Evolutionary conservation across 768 basidiomycete species (phyloP), one percentile per base, ranked within the genome.

Genomic region (Trametes maxima): DNA sequence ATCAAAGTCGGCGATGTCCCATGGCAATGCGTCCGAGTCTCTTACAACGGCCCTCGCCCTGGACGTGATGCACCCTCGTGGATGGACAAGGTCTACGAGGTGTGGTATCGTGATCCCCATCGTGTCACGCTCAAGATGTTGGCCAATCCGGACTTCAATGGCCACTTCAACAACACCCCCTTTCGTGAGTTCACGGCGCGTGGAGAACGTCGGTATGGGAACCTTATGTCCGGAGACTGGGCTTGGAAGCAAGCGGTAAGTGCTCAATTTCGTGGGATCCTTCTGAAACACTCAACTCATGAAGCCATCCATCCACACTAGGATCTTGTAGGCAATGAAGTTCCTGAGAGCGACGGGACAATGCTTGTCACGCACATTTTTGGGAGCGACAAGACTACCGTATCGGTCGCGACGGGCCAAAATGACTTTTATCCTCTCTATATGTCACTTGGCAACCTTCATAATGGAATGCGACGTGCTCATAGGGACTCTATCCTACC

Each of bases 1-100:
- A 79, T 74, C 22, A 57, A 51, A 5, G 49, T 72, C n/a, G 77
- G 77, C 13, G 74, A 75, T 33, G 67, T 71, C 14, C 73, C 76
- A 0, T 82, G 80, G 79, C 19, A 74, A 5, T 67, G 63, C 2
- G 76, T 80, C 57, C 54, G 65, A 0, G 44, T 77, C 17, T 54
- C 58, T 5, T 77, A 76, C 40, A 37, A 28, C 25, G 0, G 54
- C 5, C 43, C 17, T 5, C 16, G 50, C 35, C 35, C 57, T 3
- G 63, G 62, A 0, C 54, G 55, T 0, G n/a, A 67, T 19, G 44
- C 12, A 22, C 44, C n/a, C 12, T 19, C 21, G 5, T 46, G 44
- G 44, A 46, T 22, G 44, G 44, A 46, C 5, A n/a, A 46, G 17
- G 21, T 12, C 2, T 47, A 47, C 12, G 22, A 47, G 46, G 24